Percentiles rank a stretch among this genome's conserved stretches.
phyloP scores from a whole-genome alignment of 164 flowering plant genomes.

The Platanus orientalis region DNA sequence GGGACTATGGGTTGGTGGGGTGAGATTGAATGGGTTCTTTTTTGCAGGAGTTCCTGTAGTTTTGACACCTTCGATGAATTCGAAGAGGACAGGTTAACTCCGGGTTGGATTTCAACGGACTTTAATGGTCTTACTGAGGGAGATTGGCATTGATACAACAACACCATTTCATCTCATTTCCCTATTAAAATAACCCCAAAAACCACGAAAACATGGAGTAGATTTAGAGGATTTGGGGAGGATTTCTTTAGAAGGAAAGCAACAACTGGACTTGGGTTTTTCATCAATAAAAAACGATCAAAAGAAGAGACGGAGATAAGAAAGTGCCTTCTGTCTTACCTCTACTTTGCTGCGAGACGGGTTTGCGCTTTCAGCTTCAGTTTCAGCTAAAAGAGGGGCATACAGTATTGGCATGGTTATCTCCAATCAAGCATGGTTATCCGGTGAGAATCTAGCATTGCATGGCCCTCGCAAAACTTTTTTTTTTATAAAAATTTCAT shows the following conservation, averaged over 20 bases:
- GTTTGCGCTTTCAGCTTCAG: background rate
- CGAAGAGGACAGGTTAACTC: background rate
- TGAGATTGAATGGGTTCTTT: background rate
- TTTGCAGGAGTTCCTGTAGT: background rate
- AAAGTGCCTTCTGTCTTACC: background rate
- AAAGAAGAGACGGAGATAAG: background rate
- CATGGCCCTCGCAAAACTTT: no score
- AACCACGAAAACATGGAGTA: background rate
- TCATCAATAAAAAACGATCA: background rate
- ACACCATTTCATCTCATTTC: constrained; percentile 23
- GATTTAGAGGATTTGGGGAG: background rate
- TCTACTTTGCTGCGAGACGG: background rate
- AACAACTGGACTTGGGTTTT: background rate
- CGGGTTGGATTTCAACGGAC: background rate
- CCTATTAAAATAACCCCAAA: background rate
- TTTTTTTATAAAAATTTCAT: no score
- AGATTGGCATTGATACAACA: constrained; percentile 10
- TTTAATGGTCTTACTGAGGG: background rate
- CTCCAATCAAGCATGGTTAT: no score
- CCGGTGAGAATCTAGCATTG: no score
- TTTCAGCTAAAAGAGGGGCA: background rate
- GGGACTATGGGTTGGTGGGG: background rate
- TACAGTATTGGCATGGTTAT: no score
- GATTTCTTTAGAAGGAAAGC: background rate
- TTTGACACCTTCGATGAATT: background rate